phyloP scores from a whole-genome alignment of 1,284 basidiomycete genomes.

The Filobasidium uniguttulatum region DNA sequence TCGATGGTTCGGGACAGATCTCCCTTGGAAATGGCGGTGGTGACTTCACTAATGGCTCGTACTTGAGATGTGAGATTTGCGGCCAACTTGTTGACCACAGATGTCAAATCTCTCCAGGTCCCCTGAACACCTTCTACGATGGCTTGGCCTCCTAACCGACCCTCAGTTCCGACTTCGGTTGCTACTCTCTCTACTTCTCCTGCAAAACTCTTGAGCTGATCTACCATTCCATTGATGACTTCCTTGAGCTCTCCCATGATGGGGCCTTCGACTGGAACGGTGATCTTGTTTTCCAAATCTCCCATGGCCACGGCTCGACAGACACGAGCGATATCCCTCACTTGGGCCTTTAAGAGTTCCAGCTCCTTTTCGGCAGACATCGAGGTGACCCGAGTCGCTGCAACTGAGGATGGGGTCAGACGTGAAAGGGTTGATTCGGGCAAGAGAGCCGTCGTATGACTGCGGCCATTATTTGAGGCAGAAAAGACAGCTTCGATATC shows the following conservation, averaged over 20 bases:
- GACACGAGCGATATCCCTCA: slow-evolving; percentile 79
- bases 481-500: no score
- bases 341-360: slow-evolving; percentile 68
- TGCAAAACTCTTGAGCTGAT: slow-evolving; percentile 41
- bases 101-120: slow-evolving; percentile 81
- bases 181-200: slow-evolving; percentile 40
- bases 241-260: slow-evolving; percentile 98
- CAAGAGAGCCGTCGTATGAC: background rate
- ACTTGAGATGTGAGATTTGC: slow-evolving; percentile 90
- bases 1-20: slow-evolving; percentile 94
- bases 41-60: slow-evolving; percentile 84
- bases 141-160: slow-evolving; percentile 84
- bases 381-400: background rate
- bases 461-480: no score
- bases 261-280: slow-evolving; percentile 85
- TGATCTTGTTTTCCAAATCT: slow-evolving; percentile 90
- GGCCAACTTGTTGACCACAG: slow-evolving; percentile 82
- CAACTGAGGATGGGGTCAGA: background rate
- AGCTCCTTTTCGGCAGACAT: slow-evolving; percentile 51
- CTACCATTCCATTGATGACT: slow-evolving; percentile 92
- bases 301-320: slow-evolving; percentile 92
- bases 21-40: slow-evolving; percentile 93
- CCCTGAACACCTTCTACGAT: slow-evolving; percentile 85
- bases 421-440: background rate
- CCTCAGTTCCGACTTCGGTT: slow-evolving; percentile 65